phyloP scores from a whole-genome alignment of 768 basidiomycete species.

The Mycena maculata region DNA sequence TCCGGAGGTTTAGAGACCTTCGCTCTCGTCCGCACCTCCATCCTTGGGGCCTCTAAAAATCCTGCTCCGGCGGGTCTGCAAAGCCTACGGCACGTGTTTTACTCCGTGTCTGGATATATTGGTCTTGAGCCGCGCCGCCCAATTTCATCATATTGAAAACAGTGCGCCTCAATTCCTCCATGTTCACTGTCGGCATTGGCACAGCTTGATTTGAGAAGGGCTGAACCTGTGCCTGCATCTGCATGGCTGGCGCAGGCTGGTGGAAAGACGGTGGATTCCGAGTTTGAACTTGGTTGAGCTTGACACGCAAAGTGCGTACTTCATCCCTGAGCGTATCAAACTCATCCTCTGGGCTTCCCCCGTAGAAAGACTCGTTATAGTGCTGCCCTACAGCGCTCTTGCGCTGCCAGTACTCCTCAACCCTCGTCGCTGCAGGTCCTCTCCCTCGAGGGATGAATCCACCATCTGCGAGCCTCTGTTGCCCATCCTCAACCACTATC shows the following conservation, averaged over 20 bases:
- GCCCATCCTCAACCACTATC: conserved; percentile 18
- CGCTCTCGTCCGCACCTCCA: conserved; percentile 10
- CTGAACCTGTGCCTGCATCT: background rate
- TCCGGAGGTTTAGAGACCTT: conserved; percentile 8
- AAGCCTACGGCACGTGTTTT: background rate
- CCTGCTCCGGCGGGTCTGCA: conserved; percentile 12
- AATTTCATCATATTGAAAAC: conserved; percentile 8
- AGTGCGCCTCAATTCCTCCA: conserved; percentile 18
- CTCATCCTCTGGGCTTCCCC: conserved; percentile 6
- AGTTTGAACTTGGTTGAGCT: conserved; percentile 1
- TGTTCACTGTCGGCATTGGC: background rate
- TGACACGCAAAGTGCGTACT: conserved; percentile 12
- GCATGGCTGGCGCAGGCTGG: background rate
- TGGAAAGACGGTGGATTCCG: background rate
- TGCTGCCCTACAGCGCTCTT: conserved; percentile 7
- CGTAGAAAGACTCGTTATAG: background rate
- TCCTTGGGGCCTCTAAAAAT: conserved; percentile 23
- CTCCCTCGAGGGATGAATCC: background rate
- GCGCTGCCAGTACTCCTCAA: conserved; percentile 21
- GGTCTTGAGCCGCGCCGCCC: background rate
- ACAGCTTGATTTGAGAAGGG: background rate
- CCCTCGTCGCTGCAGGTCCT: conserved; percentile 2
- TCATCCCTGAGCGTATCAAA: conserved; percentile 12
- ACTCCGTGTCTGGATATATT: conserved; percentile 16
- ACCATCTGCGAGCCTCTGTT: conserved; percentile 17